Conservation (phyloP, 2,329 filamentous ascomycete species). For the Colletotrichum tabaci region DNA sequence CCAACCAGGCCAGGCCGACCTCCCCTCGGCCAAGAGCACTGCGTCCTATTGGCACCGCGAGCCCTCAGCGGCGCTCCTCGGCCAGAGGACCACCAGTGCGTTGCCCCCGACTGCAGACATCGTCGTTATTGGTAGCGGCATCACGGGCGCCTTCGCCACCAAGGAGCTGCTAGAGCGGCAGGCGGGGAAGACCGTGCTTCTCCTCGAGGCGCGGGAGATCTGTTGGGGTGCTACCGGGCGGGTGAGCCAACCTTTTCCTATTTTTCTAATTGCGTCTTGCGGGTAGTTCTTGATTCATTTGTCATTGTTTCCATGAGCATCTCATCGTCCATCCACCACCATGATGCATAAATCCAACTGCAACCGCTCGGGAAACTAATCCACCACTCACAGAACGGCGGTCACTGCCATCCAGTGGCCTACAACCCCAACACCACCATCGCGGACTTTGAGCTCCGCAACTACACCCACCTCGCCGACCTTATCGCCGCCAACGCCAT, state of each 20-base stretch:
- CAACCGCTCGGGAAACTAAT: background rate
- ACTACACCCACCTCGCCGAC: constrained; percentile 71
- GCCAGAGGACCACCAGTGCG: constrained; percentile 76
- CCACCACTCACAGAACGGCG: constrained; percentile 70
- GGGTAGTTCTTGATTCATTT: background rate
- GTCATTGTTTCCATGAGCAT: constrained; percentile 11
- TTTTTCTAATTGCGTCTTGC: background rate
- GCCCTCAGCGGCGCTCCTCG: constrained; percentile 74
- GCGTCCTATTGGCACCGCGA: constrained; percentile 82
- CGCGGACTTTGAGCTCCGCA: constrained; percentile 80
- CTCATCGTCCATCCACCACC: too few species aligned
- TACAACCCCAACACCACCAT: constrained; percentile 74
- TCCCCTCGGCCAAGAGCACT: constrained; percentile 74
- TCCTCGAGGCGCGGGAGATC: constrained; percentile 84
- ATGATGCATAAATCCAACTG: too few species aligned
- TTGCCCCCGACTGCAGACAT: constrained; percentile 77
- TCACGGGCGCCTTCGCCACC: constrained; percentile 82
- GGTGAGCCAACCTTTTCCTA: constrained; percentile 61
- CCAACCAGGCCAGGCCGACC: constrained; percentile 60
- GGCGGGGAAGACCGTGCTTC: constrained; percentile 69
- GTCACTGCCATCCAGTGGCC: constrained; percentile 82
- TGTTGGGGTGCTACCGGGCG: constrained; percentile 89
- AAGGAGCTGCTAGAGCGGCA: constrained; percentile 68
- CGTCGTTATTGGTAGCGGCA: constrained; percentile 81
- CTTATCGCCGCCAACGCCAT: constrained; percentile 72